Conservation (phyloP, 176 grass and related monocot genomes). For the Echinochloa phyllopogon region DNA sequence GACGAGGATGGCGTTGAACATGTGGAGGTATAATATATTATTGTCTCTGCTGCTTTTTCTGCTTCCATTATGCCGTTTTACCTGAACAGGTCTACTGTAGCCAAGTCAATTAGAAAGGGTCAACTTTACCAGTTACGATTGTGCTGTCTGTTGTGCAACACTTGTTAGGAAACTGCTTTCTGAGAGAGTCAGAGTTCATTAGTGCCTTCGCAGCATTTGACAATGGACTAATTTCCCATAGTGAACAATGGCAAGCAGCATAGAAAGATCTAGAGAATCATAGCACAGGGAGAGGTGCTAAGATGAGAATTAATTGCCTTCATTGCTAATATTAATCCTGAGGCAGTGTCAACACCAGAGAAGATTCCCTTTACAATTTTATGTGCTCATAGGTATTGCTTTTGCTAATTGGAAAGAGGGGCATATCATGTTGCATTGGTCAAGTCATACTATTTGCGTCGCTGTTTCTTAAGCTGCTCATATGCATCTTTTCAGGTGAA, state of each 20-base stretch:
- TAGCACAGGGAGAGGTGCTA: background rate
- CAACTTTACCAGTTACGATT: constrained; percentile 2
- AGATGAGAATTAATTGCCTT: background rate
- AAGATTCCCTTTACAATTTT: constrained; percentile 8
- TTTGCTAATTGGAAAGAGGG: constrained; percentile 4
- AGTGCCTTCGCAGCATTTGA: constrained; percentile 17
- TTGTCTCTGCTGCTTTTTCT: constrained; percentile 1
- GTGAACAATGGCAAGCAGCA: background rate
- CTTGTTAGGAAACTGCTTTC: background rate
- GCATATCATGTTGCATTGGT: constrained; percentile 19
- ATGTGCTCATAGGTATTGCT: background rate
- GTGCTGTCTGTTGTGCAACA: background rate
- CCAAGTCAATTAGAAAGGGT: background rate
- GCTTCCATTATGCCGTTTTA: constrained; percentile 16
- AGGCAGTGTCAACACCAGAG: background rate
- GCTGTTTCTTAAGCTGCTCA: constrained; percentile 13
- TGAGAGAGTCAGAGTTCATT: constrained; percentile 42
- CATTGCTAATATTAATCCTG: background rate
- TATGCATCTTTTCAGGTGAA: constrained; percentile 66
- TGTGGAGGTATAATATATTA: constrained; percentile 70
- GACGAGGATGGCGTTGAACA: constrained; percentile 96
- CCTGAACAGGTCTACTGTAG: constrained; percentile 9
- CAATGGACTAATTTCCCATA: constrained; percentile 2
- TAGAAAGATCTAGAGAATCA: constrained; percentile 15
- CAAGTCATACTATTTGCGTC: background rate